Conservation (phyloP, 2,329 filamentous ascomycete genomes). For the Clonostachys chloroleuca region DNA sequence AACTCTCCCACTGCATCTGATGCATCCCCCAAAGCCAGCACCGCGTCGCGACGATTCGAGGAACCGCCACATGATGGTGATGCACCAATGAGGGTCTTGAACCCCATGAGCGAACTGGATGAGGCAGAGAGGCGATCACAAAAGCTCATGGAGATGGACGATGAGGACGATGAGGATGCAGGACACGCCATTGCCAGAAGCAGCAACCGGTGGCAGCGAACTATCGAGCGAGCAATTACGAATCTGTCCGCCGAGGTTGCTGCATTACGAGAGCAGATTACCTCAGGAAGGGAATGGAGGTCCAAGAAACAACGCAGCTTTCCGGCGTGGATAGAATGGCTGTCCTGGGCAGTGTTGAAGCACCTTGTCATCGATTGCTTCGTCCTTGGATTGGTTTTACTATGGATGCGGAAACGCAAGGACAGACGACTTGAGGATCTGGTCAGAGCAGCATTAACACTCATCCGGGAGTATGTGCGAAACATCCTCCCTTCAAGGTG, state of each 20-base stretch:
- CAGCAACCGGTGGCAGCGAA: constrained; percentile 66
- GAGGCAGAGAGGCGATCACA: constrained; percentile 56
- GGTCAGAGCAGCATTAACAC: constrained; percentile 58
- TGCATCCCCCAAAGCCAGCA: constrained; percentile 41
- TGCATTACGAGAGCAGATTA: constrained; percentile 86
- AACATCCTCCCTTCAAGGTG: constrained; percentile 55
- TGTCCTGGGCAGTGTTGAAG: constrained; percentile 65
- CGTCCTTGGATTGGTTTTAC: constrained; percentile 58
- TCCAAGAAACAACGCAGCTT: constrained; percentile 60
- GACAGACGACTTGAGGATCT: constrained; percentile 70
- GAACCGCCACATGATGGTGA: constrained; percentile 43
- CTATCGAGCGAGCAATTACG: constrained; percentile 80
- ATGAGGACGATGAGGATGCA: constrained; percentile 31
- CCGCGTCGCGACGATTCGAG: constrained; percentile 17
- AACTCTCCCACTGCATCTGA: constrained; percentile 66
- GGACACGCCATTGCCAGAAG: constrained; percentile 18
- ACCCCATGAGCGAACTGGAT: constrained; percentile 82
- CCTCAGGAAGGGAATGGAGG: constrained; percentile 68
- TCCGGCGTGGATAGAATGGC: constrained; percentile 66
- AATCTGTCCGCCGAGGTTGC: constrained; percentile 91
- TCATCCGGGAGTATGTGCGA: constrained; percentile 54
- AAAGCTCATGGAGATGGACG: constrained; percentile 37
- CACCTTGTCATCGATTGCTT: constrained; percentile 71
- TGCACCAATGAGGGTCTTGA: constrained; percentile 65
- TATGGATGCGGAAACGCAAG: constrained; percentile 69